phyloP scores from a whole-genome alignment of 2,329 filamentous ascomycete genomes.

The Colletotrichum tropicale region DNA sequence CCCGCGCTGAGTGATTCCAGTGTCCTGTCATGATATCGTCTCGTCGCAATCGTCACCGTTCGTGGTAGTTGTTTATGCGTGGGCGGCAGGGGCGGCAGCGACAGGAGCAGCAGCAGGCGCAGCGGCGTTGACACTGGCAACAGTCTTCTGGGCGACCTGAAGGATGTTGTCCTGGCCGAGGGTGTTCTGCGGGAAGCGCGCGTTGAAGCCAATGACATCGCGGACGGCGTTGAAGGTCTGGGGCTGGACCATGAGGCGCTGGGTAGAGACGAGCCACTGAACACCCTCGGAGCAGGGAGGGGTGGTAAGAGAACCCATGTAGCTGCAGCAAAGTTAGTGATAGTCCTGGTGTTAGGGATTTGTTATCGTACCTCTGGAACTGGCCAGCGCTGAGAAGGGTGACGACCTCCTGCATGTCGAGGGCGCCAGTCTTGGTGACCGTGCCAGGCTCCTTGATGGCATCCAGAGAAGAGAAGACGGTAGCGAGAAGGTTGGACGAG shows the following conservation, averaged over 20 bases:
- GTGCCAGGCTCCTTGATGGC: constrained; percentile 48
- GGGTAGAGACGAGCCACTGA: constrained; percentile 51
- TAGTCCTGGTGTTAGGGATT: too few relatives aligned
- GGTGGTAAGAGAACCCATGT: constrained; percentile 53
- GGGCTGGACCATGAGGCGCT: constrained; percentile 41
- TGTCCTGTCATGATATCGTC: neutral
- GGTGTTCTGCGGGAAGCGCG: constrained; percentile 48
- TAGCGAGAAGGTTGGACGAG: constrained; percentile 47
- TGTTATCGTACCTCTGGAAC: constrained; percentile 40
- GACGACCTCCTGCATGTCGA: constrained; percentile 49
- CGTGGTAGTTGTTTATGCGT: neutral
- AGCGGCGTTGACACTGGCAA: neutral
- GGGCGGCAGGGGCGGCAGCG: neutral
- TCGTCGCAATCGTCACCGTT: neutral
- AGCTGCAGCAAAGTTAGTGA: constrained; percentile 26
- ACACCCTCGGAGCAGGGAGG: constrained; percentile 54
- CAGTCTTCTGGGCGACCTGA: constrained; percentile 15
- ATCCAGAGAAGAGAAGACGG: constrained; percentile 45
- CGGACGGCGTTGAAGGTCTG: constrained; percentile 42
- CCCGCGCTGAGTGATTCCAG: neutral
- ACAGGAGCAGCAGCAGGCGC: neutral
- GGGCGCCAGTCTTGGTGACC: constrained; percentile 40
- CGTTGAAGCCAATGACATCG: constrained; percentile 52
- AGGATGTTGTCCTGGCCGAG: constrained; percentile 44
- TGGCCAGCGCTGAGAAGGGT: constrained; percentile 35